phyloP scores from a whole-genome alignment of 371 early-diverging fungal species.

The Mortierella sp. region DNA sequence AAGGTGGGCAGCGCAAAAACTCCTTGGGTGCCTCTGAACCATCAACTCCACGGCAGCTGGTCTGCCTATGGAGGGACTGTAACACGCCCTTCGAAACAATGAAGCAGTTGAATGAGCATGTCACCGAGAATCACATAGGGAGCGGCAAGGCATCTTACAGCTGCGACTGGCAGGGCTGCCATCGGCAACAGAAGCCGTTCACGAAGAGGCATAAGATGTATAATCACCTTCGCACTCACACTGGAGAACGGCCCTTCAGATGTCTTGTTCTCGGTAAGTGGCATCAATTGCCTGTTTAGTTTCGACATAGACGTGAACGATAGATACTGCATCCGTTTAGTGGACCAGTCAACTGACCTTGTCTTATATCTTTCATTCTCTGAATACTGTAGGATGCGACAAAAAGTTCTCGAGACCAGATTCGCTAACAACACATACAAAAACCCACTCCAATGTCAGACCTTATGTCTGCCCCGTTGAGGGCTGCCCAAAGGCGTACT shows the following conservation, averaged over 20 bases:
- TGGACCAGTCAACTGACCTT: not conserved
- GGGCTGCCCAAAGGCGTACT: slow-evolving; percentile 77
- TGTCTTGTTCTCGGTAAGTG: slow-evolving; percentile 56
- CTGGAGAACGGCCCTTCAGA: slow-evolving; percentile 79
- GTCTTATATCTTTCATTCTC: slow-evolving; percentile 36
- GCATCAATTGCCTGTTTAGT: not conserved
- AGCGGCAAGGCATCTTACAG: slow-evolving; percentile 78
- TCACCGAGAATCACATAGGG: slow-evolving; percentile 70
- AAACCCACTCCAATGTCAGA: slow-evolving; percentile 81
- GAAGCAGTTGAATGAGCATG: slow-evolving; percentile 66
- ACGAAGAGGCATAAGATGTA: slow-evolving; percentile 90
- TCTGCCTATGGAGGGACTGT: slow-evolving; percentile 70
- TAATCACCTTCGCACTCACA: slow-evolving; percentile 89
- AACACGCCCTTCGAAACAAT: slow-evolving; percentile 56
- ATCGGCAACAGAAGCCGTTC: slow-evolving; percentile 80
- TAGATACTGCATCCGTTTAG: not conserved
- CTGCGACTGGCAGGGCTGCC: slow-evolving; percentile 87
- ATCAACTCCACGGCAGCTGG: slow-evolving; percentile 15
- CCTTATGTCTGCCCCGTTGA: slow-evolving; percentile 70
- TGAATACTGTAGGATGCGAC: slow-evolving; percentile 73
- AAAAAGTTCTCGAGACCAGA: slow-evolving; percentile 89
- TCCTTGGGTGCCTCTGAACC: not conserved
- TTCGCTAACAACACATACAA: slow-evolving; percentile 86
- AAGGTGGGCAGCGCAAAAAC: not conserved
- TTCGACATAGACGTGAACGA: not conserved